Evolutionary conservation across 2,329 filamentous ascomycete genomes (phyloP), one percentile per base, ranked within the genome.

Genomic region (Colletotrichum neosansevieriae): DNA sequence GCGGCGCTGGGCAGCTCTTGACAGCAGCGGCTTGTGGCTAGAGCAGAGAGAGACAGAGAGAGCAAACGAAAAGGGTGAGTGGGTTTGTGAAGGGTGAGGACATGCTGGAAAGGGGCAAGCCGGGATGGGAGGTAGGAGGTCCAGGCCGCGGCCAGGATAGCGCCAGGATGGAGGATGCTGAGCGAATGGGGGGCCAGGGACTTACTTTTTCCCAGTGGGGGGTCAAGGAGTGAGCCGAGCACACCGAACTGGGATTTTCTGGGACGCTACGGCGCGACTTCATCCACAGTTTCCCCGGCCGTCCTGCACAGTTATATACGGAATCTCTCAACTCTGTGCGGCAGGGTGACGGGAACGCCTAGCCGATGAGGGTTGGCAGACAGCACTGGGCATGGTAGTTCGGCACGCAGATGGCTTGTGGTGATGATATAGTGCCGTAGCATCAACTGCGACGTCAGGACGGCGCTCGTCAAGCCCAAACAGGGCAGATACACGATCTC

Each of bases 81-180:
- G 24, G 24, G 24, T 24, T 24, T 24, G 24, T 24, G 24, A 24
- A 29, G 7, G 49, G 24, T 49, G 45, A 17, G 24, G 24, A 24
- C 21, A 29, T 17, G 24, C 29, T 24, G n/a, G 15, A 24, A 59
- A 57, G 54, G 54, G 54, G 54, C 32, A 51, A 15, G 42, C 15
- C 42, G n/a, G 21, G 54, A 63, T 42, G 42, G 64, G 51, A 51
- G 64, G 50, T 57, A 58, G 58, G 49, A 63, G 44, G 54, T 57
- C 58, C 36, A 63, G 64, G 44, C 64, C 45, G 38, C 21, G 29
- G 50, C 45, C 21, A 54, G 58, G 44, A 38, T n/a, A 24, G 24
- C 24, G 24, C 24, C 24, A 24, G 24, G 4, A 24, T 42, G 19
- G 50, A 12, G 21, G 36, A 11, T 21, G 13, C 29, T 61, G 58